Evolutionary conservation across 441 rosid genomes (phyloP).

Genomic region (Populus hybrid): DNA sequence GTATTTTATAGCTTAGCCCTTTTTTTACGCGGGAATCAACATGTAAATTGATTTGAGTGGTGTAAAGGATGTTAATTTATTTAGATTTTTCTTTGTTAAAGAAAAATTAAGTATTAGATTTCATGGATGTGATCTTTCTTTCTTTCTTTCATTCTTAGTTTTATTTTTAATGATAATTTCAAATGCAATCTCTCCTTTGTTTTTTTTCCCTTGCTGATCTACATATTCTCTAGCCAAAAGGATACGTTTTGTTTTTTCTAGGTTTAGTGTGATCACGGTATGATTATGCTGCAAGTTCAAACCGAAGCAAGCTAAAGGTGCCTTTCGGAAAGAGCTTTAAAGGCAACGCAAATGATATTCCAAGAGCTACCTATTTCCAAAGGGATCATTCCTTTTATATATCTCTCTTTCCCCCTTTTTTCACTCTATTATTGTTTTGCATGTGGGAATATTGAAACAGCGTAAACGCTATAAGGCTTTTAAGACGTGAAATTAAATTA

Average conservation of each 20-base stretch:
- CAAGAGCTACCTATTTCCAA: background rate
- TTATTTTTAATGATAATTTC: too few species aligned
- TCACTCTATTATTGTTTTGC: background rate
- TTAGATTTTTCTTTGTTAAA: too few species aligned
- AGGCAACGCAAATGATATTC: background rate
- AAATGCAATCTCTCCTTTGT: too few species aligned
- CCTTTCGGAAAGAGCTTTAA: background rate
- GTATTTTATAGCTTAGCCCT: background rate
- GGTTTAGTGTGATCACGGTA: background rate
- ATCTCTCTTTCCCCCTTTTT: background rate
- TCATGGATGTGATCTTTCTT: too few species aligned
- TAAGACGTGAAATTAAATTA: background rate
- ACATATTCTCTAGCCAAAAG: background rate
- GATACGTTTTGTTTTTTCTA: too few species aligned
- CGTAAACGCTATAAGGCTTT: background rate
- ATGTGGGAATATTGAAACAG: background rate
- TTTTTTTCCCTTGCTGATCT: background rate
- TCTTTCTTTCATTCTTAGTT: too few species aligned
- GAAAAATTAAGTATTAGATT: too few species aligned
- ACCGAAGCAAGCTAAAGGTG: background rate
- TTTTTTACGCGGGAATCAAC: background rate
- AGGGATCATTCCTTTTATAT: background rate
- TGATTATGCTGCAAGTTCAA: background rate
- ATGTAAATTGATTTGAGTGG: background rate
- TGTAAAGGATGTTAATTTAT: background rate